Conservation (phyloP, 768 basidiomycete genomes). For the Tricholoma flavovirens region DNA sequence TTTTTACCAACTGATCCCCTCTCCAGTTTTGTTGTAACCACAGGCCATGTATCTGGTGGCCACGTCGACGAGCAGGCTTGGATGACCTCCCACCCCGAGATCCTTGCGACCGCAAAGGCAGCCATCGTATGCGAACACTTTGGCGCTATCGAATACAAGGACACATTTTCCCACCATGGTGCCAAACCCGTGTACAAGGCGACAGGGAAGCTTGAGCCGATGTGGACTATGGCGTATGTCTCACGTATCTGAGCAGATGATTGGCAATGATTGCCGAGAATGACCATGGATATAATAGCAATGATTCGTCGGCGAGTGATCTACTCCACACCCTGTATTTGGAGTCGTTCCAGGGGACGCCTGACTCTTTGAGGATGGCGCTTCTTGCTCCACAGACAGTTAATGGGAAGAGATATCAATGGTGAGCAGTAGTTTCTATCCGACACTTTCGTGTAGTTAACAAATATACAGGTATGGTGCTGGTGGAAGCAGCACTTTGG, state of each 20-base stretch:
- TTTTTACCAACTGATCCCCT: not conserved
- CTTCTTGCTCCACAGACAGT: constrained; percentile 22
- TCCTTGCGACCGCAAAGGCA: constrained; percentile 21
- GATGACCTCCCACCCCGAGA: constrained; percentile 21
- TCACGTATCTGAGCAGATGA: not conserved
- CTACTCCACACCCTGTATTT: constrained; percentile 20
- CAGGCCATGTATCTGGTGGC: constrained; percentile 24
- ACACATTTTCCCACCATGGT: constrained; percentile 9
- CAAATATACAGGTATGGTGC: constrained; percentile 20
- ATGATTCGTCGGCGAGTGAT: constrained; percentile 18
- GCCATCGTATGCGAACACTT: constrained; percentile 28
- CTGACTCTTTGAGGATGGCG: constrained; percentile 22
- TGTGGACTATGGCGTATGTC: constrained; percentile 29
- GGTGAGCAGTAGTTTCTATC: constrained; percentile 9
- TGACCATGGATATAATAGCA: constrained; percentile 9
- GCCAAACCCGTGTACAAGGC: constrained; percentile 19
- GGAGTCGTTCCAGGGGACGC: constrained; percentile 23
- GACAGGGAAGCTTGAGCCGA: constrained; percentile 23
- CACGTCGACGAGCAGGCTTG: constrained; percentile 23
- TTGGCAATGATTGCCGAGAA: not conserved
- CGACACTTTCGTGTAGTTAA: not conserved
- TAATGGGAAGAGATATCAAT: constrained; percentile 13
- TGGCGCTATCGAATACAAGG: constrained; percentile 26
- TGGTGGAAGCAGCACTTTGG: constrained; percentile 24
- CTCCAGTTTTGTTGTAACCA: constrained; percentile 23